Percentiles rank a stretch among this genome's conserved stretches.
These are phyloP conservation scores for Scedosporium dehoogii DNA, from an alignment of 2,329 filamentous ascomycete species.

Conservation along the genomic window DNA sequence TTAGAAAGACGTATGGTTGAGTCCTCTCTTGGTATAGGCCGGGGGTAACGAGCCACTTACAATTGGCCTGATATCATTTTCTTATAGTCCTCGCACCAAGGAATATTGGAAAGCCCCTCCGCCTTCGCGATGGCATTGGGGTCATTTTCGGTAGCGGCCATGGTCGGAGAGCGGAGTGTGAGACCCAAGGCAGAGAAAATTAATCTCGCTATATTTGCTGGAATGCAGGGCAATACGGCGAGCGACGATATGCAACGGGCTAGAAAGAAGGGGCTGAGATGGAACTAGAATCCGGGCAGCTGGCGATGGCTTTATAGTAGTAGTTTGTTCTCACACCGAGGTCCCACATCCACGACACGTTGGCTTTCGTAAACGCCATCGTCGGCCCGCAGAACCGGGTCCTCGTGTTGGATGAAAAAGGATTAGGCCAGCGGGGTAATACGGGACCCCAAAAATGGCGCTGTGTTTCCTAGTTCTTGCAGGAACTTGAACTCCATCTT, in stretches of 20 bases:
- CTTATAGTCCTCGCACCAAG: slow-evolving; percentile 51
- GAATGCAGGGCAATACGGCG: background rate
- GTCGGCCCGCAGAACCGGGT: too few species aligned
- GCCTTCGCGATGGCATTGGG: slow-evolving; percentile 31
- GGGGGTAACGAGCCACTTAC: slow-evolving; percentile 21
- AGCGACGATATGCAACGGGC: too few species aligned
- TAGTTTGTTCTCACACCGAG: too few species aligned
- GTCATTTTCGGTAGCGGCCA: slow-evolving; percentile 27
- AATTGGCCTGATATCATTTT: slow-evolving; percentile 56
- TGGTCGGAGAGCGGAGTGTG: slow-evolving; percentile 4
- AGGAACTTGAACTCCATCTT: too few species aligned
- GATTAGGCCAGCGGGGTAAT: too few species aligned
- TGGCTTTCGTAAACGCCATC: too few species aligned
- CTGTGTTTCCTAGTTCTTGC: too few species aligned
- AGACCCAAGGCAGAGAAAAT: background rate
- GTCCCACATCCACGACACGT: too few species aligned
- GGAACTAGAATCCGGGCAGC: background rate
- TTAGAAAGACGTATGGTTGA: background rate
- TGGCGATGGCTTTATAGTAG: background rate
- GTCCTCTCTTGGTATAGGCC: background rate
- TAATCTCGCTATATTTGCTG: background rate
- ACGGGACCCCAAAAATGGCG: too few species aligned
- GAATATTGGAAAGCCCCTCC: slow-evolving; percentile 37
- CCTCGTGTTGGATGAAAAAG: too few species aligned
- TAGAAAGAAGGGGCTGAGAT: background rate